Evolutionary conservation across 2,329 filamentous ascomycete genomes (phyloP), one percentile per base, ranked within the genome.

Genomic region (Diaporthe vexans): DNA sequence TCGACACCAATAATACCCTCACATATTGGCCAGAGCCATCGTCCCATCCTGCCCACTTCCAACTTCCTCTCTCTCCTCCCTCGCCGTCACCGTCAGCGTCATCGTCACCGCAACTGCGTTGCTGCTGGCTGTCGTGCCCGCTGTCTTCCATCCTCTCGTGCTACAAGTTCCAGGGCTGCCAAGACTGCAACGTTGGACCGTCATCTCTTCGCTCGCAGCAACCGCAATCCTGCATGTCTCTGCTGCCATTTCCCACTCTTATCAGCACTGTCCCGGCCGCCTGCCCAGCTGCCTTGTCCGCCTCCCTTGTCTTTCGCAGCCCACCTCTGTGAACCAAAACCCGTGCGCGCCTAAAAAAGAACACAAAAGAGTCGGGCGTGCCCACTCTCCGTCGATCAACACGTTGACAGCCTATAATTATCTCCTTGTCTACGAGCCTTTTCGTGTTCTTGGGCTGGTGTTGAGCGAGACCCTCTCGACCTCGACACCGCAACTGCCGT

Each of bases 131-230:
- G 26, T 29, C 13, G 63, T 40, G 33, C 63, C 63, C 61, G 43
- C 17, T 35, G 58, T 19, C 33, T 35, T 11, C 40, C 40, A 17
- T 26, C 24, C 21, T 3, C 15, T 21, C 40, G 48, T 68, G 63
- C 63, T 52, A 37, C 63, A 52, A 40, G 21, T 52, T 13, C 63
- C 46, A 69, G 73, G 69, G 70, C 73, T 73, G 70, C 70, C 70
- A 75, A 73, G 73, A 75, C 61, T 75, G 73, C 71, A 75, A 73
- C 73, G 73, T 72, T 74, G 73, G 54, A 63, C 70, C 70, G 59
- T 73, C 71, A 73, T 65, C 68, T 65, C 68, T 72, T 65, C 51
- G 3, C 46, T 63, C 57, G 57, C 69, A 52, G 58, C 46, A 72
- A 52, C 57, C 51, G 46, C 33, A 54, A 54, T 26, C 63, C 63